Evolutionary conservation across 2,329 filamentous ascomycete genomes (phyloP), one percentile per base, ranked within the genome.

Genomic region (Pseudogymnoascus sp.): DNA sequence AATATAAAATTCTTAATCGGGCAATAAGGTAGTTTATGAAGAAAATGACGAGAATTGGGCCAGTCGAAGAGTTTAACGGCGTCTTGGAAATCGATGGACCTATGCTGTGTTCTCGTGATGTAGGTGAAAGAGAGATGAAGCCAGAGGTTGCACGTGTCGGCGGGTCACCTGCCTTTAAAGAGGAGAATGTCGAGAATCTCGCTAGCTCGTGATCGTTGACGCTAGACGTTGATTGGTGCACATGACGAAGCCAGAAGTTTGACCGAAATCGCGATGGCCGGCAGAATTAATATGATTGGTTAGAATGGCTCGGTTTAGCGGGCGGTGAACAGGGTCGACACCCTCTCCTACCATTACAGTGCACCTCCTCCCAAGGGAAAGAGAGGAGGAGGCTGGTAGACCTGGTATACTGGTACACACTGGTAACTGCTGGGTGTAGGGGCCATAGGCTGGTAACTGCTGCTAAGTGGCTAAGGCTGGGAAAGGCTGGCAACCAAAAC

Each of bases 131-230:
- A 55, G 48, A 21, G 25, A 21, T 18, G 29, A 55, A 33, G 12
- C 15, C 48, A 21, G 15, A 55, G 48, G 48, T 55, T 55, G 48
- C 48, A 55, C 48, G 48, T 55, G 48, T 55, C 10, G 48, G 48
- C 48, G 48, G 48, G 48, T 55, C 48, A 55, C 48, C 48, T 55
- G 48, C 48, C 48, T 55, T 55, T 55, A 55, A 55, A 55, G 48
- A 55, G 48, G 48, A 42, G 48, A 55, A 55, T 33, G 48, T 55
- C 29, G 48, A 33, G 48, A 55, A 55, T 55, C 48, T 55, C 48
- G 48, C 48, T 55, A 55, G 48, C 48, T 55, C 48, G 48, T 55
- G 48, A 55, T 55, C 48, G 29, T 33, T 55, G 48, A 55, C 48
- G 48, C 48, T 55, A 55, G 48, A 33, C 29, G 48, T 3, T 55